These are phyloP conservation scores for Pulicaria dysenterica DNA, from an alignment of 129 eudicot genomes.

Conservation along the genomic window DNA sequence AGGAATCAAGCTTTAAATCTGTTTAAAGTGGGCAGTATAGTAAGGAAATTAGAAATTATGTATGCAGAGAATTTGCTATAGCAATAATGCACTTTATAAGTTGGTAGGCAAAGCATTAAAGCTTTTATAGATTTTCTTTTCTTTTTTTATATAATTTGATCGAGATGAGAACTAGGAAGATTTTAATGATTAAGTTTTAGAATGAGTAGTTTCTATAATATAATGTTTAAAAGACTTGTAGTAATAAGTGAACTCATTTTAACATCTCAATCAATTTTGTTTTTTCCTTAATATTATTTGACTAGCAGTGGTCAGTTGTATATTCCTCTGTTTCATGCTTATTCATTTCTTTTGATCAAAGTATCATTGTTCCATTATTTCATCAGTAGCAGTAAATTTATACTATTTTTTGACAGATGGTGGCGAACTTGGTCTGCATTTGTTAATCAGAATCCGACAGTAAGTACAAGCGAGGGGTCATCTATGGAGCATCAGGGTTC, in stretches of 20 bases:
- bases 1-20: slow-evolving; percentile 18
- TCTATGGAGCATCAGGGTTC: slow-evolving; percentile 45
- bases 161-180: slow-evolving; percentile 20
- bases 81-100: background rate
- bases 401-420: slow-evolving; percentile 59
- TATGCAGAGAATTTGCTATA: background rate
- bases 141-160: background rate
- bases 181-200: background rate
- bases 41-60: slow-evolving; percentile 16
- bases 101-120: slow-evolving; percentile 4
- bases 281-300: slow-evolving; percentile 7
- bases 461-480: slow-evolving; percentile 49
- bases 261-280: slow-evolving; percentile 5
- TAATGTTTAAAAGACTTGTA: background rate
- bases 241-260: background rate
- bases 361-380: no score
- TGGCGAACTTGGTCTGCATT: slow-evolving; percentile 84
- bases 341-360: no score
- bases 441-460: slow-evolving; percentile 59
- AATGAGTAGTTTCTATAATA: background rate
- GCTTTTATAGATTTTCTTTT: background rate
- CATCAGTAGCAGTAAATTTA: background rate
- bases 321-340: background rate
- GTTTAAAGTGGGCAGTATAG: slow-evolving; percentile 28
- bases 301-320: slow-evolving; percentile 10